Evolutionary conservation across 1,284 basidiomycete genomes (phyloP).

Genomic region (Vanrija sp.): DNA sequence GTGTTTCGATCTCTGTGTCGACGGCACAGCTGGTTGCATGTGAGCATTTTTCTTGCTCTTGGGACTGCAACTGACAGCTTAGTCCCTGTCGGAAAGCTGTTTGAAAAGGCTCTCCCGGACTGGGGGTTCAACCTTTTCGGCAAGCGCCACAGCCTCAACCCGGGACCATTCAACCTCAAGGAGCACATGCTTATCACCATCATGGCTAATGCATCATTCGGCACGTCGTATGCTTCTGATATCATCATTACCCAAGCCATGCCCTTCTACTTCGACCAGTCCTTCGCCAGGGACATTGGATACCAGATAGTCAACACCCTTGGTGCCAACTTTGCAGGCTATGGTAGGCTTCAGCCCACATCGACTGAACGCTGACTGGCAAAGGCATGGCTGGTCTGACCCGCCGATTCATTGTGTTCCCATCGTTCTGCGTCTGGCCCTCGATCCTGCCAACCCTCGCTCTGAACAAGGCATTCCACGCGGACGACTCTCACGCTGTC

Average conservation of each 20-base stretch:
- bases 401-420: slow-evolving; percentile 50
- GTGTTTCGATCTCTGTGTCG: slow-evolving; percentile 25
- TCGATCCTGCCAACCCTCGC: slow-evolving; percentile 47
- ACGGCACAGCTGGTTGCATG: slow-evolving; percentile 37
- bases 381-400: slow-evolving; percentile 50
- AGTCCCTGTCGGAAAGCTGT: slow-evolving; percentile 27
- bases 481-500: slow-evolving; percentile 41
- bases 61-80: slow-evolving; percentile 8
- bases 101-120: slow-evolving; percentile 13
- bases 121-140: slow-evolving; percentile 18
- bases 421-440: slow-evolving; percentile 49
- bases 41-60: neutral
- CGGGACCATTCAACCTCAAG: slow-evolving; percentile 53
- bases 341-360: slow-evolving; percentile 31
- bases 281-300: slow-evolving; percentile 43
- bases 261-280: slow-evolving; percentile 34
- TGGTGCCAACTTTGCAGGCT: slow-evolving; percentile 54
- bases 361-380: slow-evolving; percentile 18
- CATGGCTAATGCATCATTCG: slow-evolving; percentile 36
- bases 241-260: slow-evolving; percentile 38
- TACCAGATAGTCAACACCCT: slow-evolving; percentile 45
- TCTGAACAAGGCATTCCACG: slow-evolving; percentile 50
- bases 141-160: slow-evolving; percentile 26
- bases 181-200: slow-evolving; percentile 23
- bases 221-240: slow-evolving; percentile 45